phyloP scores from a whole-genome alignment of 2,329 filamentous ascomycete species.

The Chalaropsis thielavioides region DNA sequence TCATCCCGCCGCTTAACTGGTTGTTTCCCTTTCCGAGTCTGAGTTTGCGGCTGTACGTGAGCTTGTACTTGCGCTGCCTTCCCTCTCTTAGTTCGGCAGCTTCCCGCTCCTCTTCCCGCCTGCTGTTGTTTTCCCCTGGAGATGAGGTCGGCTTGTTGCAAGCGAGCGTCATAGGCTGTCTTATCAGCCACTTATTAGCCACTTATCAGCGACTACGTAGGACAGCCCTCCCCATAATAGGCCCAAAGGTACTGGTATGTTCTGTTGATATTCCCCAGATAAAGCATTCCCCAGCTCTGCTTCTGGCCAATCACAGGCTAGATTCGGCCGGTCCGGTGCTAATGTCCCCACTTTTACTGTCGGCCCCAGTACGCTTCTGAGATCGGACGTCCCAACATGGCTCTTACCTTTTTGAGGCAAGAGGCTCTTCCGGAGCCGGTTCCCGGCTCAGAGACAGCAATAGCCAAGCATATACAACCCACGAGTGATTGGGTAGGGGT shows the following conservation, averaged over 20 bases:
- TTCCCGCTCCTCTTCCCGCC: background rate
- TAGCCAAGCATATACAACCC: background rate
- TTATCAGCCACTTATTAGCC: background rate
- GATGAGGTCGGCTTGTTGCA: background rate
- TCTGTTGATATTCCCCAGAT: background rate
- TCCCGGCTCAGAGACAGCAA: constrained; percentile 3
- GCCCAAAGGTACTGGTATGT: background rate
- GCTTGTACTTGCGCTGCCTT: background rate
- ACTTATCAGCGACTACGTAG: background rate
- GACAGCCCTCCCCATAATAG: background rate
- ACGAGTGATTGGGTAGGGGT: background rate
- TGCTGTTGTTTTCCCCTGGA: background rate
- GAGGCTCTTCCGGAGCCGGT: constrained; percentile 7
- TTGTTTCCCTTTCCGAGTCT: background rate
- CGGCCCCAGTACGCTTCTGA: background rate
- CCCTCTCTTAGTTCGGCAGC: background rate
- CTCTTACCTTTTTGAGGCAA: background rate
- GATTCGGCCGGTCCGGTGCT: background rate
- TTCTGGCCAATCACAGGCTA: background rate
- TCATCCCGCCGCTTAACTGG: background rate
- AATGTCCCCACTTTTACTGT: background rate
- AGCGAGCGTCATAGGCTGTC: background rate
- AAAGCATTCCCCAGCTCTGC: background rate
- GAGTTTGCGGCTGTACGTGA: background rate
- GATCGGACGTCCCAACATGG: background rate